Evolutionary conservation across 148 eudicot genomes (phyloP).

Genomic region (Nepenthes mirabilis): DNA sequence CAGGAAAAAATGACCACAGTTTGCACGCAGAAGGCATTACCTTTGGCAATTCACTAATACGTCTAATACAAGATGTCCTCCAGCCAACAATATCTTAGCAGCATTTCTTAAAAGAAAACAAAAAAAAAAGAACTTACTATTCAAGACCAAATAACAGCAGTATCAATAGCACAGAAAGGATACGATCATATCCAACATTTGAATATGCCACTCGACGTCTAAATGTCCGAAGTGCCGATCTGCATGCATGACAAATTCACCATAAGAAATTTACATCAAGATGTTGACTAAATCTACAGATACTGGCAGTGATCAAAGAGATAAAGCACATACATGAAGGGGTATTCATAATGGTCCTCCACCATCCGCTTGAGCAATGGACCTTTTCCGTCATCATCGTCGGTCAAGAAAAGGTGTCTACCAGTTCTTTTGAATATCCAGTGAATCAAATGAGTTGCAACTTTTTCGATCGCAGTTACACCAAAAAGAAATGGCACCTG

Average conservation of each 20-base stretch:
- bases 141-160: neutral
- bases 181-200: constrained; percentile 93
- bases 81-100: constrained; percentile 86
- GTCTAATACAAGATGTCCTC: constrained; percentile 93
- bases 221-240: constrained; percentile 75
- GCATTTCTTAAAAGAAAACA: constrained; percentile 27
- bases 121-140: neutral
- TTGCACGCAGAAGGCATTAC: constrained; percentile 22
- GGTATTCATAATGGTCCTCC: constrained; percentile 55
- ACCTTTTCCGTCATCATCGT: constrained; percentile 72
- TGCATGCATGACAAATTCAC: constrained; percentile 20
- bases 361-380: constrained; percentile 89
- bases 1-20: constrained; percentile 1
- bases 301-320: neutral
- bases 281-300: neutral
- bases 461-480: constrained; percentile 60
- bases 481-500: constrained; percentile 97
- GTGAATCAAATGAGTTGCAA: constrained; percentile 61
- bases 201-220: constrained; percentile 83
- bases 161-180: constrained; percentile 25
- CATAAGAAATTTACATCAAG: constrained; percentile 3
- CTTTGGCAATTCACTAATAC: constrained; percentile 77
- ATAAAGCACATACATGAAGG: constrained; percentile 52
- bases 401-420: constrained; percentile 80
- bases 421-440: constrained; percentile 95